phyloP scores from a whole-genome alignment of 148 eudicot genomes.

The Drosera capensis region DNA sequence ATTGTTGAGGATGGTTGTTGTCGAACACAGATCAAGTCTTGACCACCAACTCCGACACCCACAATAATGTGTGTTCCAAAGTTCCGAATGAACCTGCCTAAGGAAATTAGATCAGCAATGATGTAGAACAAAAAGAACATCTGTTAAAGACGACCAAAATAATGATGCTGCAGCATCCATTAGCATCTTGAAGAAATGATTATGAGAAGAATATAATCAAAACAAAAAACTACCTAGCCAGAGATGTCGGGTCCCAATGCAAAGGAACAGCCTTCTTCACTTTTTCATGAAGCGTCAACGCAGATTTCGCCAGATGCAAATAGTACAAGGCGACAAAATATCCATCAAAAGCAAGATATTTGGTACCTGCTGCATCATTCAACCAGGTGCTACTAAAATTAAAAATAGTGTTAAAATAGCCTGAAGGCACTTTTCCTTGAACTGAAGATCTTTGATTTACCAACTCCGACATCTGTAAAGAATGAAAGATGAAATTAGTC shows the following conservation, averaged over 20 bases:
- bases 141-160: background rate
- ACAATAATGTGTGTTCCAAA: slow-evolving; percentile 91
- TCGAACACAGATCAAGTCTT: slow-evolving; percentile 78
- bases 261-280: slow-evolving; percentile 89
- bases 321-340: slow-evolving; percentile 76
- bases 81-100: slow-evolving; percentile 74
- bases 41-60: slow-evolving; percentile 92
- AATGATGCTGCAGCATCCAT: too few species aligned
- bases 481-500: slow-evolving; percentile 1
- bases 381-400: slow-evolving; percentile 83
- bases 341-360: slow-evolving; percentile 88
- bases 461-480: slow-evolving; percentile 85
- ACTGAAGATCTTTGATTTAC: slow-evolving; percentile 73
- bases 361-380: slow-evolving; percentile 69
- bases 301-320: slow-evolving; percentile 68
- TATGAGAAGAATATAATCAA: too few species aligned
- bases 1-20: slow-evolving; percentile 63
- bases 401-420: slow-evolving; percentile 78
- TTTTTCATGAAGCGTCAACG: slow-evolving; percentile 58
- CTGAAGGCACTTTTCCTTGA: slow-evolving; percentile 94
- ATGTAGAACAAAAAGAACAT: too few species aligned
- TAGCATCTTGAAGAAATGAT: too few species aligned
- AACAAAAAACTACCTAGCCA: slow-evolving; percentile 47
- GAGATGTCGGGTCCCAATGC: slow-evolving; percentile 77
- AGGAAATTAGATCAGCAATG: slow-evolving; percentile 20